Conservation (phyloP, 2,329 filamentous ascomycete species). For the Pseudogymnoascus sp. region DNA sequence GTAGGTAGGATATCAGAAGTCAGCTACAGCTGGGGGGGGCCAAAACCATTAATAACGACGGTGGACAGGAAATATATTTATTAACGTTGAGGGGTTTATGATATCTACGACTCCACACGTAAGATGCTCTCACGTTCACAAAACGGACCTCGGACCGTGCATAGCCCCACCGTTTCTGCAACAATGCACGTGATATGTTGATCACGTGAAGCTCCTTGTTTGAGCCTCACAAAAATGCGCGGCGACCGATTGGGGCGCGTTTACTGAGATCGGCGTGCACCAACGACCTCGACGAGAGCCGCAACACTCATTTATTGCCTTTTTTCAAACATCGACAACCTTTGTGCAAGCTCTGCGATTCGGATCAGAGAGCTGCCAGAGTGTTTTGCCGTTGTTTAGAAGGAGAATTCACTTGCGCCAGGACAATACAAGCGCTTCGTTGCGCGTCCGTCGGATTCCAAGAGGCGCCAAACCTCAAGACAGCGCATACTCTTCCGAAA, state of each 20-base stretch:
- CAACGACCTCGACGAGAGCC: slow-evolving; percentile 17
- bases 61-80: neutral
- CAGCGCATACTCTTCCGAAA: neutral
- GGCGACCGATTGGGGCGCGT: neutral
- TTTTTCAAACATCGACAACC: slow-evolving; percentile 23
- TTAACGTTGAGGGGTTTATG: neutral
- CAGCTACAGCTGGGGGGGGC: neutral
- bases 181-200: neutral
- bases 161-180: neutral
- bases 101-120: neutral
- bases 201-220: neutral
- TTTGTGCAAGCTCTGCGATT: slow-evolving; percentile 28
- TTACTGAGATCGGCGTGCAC: neutral
- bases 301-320: slow-evolving; percentile 16
- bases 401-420: neutral
- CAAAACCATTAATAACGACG: neutral
- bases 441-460: slow-evolving; percentile 14
- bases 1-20: slow-evolving; percentile 3
- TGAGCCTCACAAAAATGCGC: slow-evolving; percentile 8
- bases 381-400: slow-evolving; percentile 25
- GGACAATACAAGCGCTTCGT: slow-evolving; percentile 17
- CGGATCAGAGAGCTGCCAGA: slow-evolving; percentile 26
- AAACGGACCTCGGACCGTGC: neutral
- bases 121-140: slow-evolving; percentile 5
- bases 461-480: neutral